Evolutionary conservation across 768 basidiomycete genomes (phyloP).

Genomic region (Pleurotus djamor): DNA sequence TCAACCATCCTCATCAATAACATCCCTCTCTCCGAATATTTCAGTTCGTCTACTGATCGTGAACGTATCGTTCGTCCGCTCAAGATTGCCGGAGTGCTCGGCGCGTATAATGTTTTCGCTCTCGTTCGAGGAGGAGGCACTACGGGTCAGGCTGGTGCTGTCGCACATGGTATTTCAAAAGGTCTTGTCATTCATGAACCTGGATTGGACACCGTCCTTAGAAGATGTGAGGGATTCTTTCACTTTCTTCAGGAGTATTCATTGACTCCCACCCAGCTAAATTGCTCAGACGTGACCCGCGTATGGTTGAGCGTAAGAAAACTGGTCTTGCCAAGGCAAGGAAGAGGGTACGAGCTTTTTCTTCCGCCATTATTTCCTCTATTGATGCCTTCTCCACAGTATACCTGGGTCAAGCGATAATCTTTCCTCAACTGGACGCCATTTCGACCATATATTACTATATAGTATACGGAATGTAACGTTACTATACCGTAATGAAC

Average conservation of each 20-base stretch:
- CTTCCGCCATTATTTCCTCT: neutral
- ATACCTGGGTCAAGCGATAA: constrained; percentile 96
- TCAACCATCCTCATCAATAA: constrained; percentile 85
- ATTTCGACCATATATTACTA: neutral
- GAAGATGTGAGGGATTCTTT: constrained; percentile 55
- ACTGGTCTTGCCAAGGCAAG: constrained; percentile 90
- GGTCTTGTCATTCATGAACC: constrained; percentile 73
- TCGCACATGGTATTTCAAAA: constrained; percentile 75
- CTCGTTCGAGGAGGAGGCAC: constrained; percentile 84
- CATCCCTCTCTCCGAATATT: constrained; percentile 75
- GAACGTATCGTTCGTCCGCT: constrained; percentile 83
- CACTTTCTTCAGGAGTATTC: neutral
- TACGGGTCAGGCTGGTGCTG: constrained; percentile 90
- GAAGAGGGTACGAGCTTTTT: constrained; percentile 66
- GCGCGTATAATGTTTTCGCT: constrained; percentile 78
- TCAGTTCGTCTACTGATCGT: constrained; percentile 71
- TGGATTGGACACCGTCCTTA: constrained; percentile 60
- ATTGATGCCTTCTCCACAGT: constrained; percentile 38
- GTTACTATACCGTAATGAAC: neutral
- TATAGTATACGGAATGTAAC: neutral
- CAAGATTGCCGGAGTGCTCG: constrained; percentile 78
- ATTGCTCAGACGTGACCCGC: constrained; percentile 85
- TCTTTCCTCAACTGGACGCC: constrained; percentile 6
- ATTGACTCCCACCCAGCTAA: constrained; percentile 51
- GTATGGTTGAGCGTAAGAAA: constrained; percentile 99